Conservation (phyloP, 371 early-diverging fungal genomes). For the Mortierella sp. region DNA sequence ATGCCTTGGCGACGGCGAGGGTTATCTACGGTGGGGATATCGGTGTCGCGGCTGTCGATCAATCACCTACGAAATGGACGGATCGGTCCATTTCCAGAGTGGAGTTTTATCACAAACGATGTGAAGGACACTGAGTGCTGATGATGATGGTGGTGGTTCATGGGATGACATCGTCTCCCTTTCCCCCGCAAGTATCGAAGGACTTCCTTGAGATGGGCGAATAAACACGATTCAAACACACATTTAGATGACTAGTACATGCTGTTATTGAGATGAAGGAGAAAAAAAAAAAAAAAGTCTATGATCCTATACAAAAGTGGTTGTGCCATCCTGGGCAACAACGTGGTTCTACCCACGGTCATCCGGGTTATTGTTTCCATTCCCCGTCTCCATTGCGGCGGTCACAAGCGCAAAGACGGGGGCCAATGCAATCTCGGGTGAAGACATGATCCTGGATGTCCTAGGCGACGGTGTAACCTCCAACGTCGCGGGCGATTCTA, state of each 20-base stretch:
- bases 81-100: slow-evolving; percentile 1
- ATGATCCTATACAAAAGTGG: no score
- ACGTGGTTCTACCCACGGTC: no score
- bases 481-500: not conserved
- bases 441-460: slow-evolving; percentile 38
- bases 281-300: no score
- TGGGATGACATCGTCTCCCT: not conserved
- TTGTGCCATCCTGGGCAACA: no score
- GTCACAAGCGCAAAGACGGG: slow-evolving; percentile 1
- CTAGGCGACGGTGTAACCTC: slow-evolving; percentile 26
- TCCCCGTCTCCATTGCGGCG: not conserved
- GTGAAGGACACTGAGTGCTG: not conserved
- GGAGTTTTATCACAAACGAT: not conserved
- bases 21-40: slow-evolving; percentile 8
- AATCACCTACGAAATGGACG: not conserved
- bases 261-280: no score
- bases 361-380: not conserved
- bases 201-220: no score
- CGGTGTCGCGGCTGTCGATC: slow-evolving; percentile 3
- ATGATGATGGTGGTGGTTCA: not conserved
- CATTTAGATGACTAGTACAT: no score
- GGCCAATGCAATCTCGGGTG: slow-evolving; percentile 35
- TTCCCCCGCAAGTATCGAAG: no score
- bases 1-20: slow-evolving; percentile 6
- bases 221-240: no score